phyloP scores from a whole-genome alignment of 23 red algal genomes.

The Gracilariopsis chorda region DNA sequence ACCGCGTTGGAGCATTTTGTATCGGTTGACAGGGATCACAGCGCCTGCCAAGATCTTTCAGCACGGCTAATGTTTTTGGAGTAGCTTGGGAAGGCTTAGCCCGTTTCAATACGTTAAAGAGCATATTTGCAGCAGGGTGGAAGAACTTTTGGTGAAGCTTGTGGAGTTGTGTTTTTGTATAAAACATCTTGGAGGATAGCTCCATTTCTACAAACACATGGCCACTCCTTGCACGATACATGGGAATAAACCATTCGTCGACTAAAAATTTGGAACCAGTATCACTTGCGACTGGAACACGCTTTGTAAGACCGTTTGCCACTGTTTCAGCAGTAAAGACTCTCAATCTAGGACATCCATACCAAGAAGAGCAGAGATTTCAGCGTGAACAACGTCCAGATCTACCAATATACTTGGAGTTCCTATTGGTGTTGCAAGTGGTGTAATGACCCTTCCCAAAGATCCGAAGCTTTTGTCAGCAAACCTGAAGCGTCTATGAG shows the following conservation, averaged over 20 bases:
- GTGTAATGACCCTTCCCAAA: not conserved
- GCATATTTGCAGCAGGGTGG: not conserved
- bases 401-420: not conserved
- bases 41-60: not conserved
- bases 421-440: not conserved
- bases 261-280: not conserved
- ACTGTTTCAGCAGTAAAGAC: not conserved
- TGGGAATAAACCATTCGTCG: not conserved
- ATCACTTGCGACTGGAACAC: not conserved
- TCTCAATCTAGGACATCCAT: not conserved
- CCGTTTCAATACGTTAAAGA: not conserved
- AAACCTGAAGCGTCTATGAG: not conserved
- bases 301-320: not conserved
- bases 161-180: not conserved
- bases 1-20: not conserved
- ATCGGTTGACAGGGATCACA: constrained; percentile 20
- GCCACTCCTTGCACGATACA: not conserved
- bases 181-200: not conserved
- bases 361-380: not conserved
- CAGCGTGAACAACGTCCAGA: not conserved
- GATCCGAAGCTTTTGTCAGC: not conserved
- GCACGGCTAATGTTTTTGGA: not conserved
- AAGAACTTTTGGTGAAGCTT: not conserved
- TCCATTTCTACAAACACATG: not conserved
- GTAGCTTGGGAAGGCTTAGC: not conserved